These are phyloP conservation scores for Ophiostoma angusticollis DNA, from an alignment of 2,329 filamentous ascomycete species.

Conservation along the genomic window DNA sequence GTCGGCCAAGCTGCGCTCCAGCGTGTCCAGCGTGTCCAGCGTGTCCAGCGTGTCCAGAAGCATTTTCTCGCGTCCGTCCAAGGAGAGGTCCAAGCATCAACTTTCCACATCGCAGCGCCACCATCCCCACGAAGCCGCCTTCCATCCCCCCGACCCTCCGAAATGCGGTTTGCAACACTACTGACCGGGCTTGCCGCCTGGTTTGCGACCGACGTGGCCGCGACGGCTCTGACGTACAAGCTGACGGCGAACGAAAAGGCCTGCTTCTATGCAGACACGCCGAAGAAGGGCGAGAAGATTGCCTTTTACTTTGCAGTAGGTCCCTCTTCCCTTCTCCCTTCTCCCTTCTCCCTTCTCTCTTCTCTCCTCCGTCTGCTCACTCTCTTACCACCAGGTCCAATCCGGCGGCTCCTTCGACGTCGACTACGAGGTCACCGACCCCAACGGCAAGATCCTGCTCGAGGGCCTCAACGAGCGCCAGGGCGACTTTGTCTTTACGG, in stretches of 20 bases:
- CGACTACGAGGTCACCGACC: slow-evolving; percentile 79
- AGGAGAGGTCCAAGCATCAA: too few relatives aligned
- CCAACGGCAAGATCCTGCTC: slow-evolving; percentile 67
- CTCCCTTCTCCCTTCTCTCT: too few relatives aligned
- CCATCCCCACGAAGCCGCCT: background rate
- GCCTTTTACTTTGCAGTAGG: slow-evolving; percentile 97
- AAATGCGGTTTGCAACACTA: slow-evolving; percentile 54
- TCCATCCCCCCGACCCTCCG: background rate
- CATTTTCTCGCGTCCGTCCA: slow-evolving; percentile 9
- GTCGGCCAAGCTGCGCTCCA: too few relatives aligned
- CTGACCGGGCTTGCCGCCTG: slow-evolving; percentile 58
- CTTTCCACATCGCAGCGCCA: background rate
- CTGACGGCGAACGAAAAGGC: slow-evolving; percentile 82
- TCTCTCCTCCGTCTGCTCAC: background rate
- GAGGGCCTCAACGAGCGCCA: slow-evolving; percentile 84
- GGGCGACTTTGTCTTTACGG: slow-evolving; percentile 96
- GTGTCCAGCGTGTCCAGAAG: slow-evolving; percentile 12
- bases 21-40: slow-evolving; percentile 5
- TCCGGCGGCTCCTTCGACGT: slow-evolving; percentile 95
- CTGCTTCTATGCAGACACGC: slow-evolving; percentile 80
- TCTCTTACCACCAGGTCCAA: slow-evolving; percentile 57
- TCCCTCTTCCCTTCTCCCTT: too few relatives aligned
- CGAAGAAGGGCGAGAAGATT: slow-evolving; percentile 72
- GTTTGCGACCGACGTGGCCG: slow-evolving; percentile 57
- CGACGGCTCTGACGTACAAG: slow-evolving; percentile 90